Evolutionary conservation across 2,329 filamentous ascomycete genomes (phyloP).

Genomic region (Neonectria sp.): DNA sequence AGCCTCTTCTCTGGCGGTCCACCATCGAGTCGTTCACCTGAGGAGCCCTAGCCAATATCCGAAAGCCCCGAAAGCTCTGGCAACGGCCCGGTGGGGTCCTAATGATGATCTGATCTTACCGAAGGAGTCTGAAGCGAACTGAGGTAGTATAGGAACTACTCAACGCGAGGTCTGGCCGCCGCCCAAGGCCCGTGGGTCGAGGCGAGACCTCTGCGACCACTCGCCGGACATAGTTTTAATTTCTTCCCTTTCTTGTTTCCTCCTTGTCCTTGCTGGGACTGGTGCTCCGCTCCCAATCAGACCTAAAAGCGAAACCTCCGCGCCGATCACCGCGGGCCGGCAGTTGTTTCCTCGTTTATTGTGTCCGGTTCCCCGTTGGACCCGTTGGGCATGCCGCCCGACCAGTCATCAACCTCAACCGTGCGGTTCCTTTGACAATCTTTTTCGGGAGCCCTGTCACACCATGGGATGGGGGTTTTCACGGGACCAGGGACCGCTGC

Average conservation of each 20-base stretch:
- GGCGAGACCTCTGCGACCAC: not conserved
- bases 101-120: slow-evolving; percentile 9
- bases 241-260: not conserved
- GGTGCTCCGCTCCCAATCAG: slow-evolving; percentile 9
- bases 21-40: slow-evolving; percentile 13
- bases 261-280: slow-evolving; percentile 1
- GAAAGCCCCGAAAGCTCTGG: slow-evolving; percentile 19
- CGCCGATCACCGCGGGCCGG: slow-evolving; percentile 13
- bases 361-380: slow-evolving; percentile 5
- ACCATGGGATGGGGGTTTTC: slow-evolving; percentile 23
- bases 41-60: slow-evolving; percentile 7
- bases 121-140: slow-evolving; percentile 3
- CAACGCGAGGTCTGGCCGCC: not conserved
- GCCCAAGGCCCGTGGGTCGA: not conserved
- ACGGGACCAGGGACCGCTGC: slow-evolving; percentile 9
- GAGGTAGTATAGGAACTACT: not conserved
- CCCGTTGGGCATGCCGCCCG: slow-evolving; percentile 2
- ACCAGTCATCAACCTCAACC: slow-evolving; percentile 5
- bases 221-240: not conserved
- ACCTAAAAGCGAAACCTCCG: not conserved
- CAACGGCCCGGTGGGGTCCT: slow-evolving; percentile 13
- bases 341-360: slow-evolving; percentile 13
- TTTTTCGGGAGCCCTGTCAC: slow-evolving; percentile 16
- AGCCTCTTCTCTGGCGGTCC: slow-evolving; percentile 17
- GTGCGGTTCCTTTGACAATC: slow-evolving; percentile 1